A percentile compares a stretch with the other conserved stretches of the same genome.
These are phyloP conservation scores for Albophoma yamanashiensis DNA, from an alignment of 2,329 filamentous ascomycete genomes.

Conservation along the genomic window DNA sequence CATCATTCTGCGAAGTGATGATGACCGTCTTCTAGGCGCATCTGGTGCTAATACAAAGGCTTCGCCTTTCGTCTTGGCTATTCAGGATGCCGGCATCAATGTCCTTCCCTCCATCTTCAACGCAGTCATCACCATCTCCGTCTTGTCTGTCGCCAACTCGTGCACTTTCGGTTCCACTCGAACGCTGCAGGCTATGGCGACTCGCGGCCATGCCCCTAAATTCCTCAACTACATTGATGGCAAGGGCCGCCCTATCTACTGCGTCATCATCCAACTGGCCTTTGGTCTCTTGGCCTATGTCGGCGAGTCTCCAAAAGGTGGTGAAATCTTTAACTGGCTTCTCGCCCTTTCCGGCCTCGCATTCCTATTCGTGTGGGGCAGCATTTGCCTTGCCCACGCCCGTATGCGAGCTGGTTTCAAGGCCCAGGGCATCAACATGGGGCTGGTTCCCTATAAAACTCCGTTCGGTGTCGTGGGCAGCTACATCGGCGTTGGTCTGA, in stretches of 20 bases:
- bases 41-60: slow-evolving; percentile 1
- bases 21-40: slow-evolving; percentile 6
- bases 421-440: neutral
- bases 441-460: neutral
- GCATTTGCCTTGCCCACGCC: slow-evolving; percentile 72
- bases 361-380: slow-evolving; percentile 62
- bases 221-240: slow-evolving; percentile 54
- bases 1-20: slow-evolving; percentile 9
- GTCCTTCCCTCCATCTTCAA: slow-evolving; percentile 5
- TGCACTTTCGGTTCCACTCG: slow-evolving; percentile 80
- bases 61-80: slow-evolving; percentile 6
- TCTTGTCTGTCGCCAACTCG: slow-evolving; percentile 58
- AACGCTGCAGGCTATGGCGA: slow-evolving; percentile 76
- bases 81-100: slow-evolving; percentile 4
- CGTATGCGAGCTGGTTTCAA: slow-evolving; percentile 48
- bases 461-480: neutral
- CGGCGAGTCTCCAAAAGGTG: slow-evolving; percentile 39
- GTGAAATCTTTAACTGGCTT: slow-evolving; percentile 67
- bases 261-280: slow-evolving; percentile 51
- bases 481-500: neutral
- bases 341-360: slow-evolving; percentile 60
- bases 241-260: slow-evolving; percentile 60
- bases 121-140: slow-evolving; percentile 53
- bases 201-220: slow-evolving; percentile 49
- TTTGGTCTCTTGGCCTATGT: slow-evolving; percentile 65